Percentiles rank a stretch among this genome's conserved stretches.
Conservation (phyloP, 2,329 filamentous ascomycete genomes). For the Clonostachys chloroleuca region DNA sequence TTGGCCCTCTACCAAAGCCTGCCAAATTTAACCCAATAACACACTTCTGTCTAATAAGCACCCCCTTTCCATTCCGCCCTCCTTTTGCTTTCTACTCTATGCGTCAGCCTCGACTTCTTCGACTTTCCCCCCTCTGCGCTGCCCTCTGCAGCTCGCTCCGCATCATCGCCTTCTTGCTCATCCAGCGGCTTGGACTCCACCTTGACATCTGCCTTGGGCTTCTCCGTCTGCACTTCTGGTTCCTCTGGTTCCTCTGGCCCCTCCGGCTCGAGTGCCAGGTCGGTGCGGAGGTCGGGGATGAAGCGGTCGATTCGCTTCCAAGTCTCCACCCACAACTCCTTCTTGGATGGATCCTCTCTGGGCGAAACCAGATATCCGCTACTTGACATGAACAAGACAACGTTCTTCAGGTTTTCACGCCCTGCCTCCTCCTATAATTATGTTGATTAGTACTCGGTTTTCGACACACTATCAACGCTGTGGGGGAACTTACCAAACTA, state of each 20-base stretch:
- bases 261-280: constrained; percentile 48
- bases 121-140: constrained; percentile 1
- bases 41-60: not conserved
- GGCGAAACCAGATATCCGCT: constrained; percentile 79
- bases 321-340: constrained; percentile 56
- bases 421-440: constrained; percentile 78
- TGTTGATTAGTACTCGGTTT: not conserved
- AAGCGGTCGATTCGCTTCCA: constrained; percentile 65
- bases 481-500: constrained; percentile 62
- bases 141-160: constrained; percentile 1
- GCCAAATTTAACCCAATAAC: not conserved
- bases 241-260: constrained; percentile 1
- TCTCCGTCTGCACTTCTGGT: not conserved
- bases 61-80: not conserved
- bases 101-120: constrained; percentile 1
- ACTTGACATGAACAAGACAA: constrained; percentile 90
- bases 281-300: constrained; percentile 53
- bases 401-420: constrained; percentile 92
- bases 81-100: not conserved
- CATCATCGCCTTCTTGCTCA: constrained; percentile 3
- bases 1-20: no score
- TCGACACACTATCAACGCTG: not conserved
- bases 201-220: not conserved
- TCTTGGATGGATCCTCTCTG: constrained; percentile 46
- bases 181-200: not conserved